Evolutionary conservation across 2,329 filamentous ascomycete species (phyloP), one percentile per base, ranked within the genome.

Genomic region (Penicillium thymicola): DNA sequence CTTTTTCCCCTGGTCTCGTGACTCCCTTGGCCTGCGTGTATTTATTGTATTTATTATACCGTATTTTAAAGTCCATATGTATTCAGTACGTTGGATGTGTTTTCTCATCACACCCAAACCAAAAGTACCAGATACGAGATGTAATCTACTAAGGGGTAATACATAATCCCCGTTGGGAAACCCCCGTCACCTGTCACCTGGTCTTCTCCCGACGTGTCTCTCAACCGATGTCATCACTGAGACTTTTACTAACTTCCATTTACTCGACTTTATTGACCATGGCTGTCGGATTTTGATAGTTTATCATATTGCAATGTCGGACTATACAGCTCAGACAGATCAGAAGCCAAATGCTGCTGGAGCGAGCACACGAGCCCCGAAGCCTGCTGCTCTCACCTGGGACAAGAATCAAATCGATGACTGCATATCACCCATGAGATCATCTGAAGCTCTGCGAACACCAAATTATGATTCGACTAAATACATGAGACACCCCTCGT

Each of bases 401-500:
- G 58, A 58, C 25, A 60, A 36, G 40, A 43, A 45, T 45, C 40
- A 63, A 36, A 45, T 28, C 49, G 34, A 48, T 28, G 16, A 34
- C 25, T 49, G 27, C 49, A 48, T 60, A 51, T 67, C 64, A 18
- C 61, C 59, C n/a, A 53, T 59, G 11, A 60, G 55, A 46, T 77
- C 63, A 23, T 58, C 56, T 10, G 64, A 66, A 61, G 60, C 48
- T 21, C 28, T 63, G 30, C 63, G 51, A 60, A 60, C 64, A 21
- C 57, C 64, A 28, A 63, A 57, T 45, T 55, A 36, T 57, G 60
- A 36, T 57, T 60, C 30, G 59, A 65, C 30, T 11, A 51, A 30
- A 65, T 63, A 52, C 61, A 73, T 59, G 56, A 69, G 64, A 45
- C 71, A 80, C 11, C 84, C 86, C 14, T 79, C 85, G 0, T 91